These are phyloP conservation scores for Funneliformis caledonium DNA, from an alignment of 371 early-diverging fungal genomes.

Conservation along the genomic window DNA sequence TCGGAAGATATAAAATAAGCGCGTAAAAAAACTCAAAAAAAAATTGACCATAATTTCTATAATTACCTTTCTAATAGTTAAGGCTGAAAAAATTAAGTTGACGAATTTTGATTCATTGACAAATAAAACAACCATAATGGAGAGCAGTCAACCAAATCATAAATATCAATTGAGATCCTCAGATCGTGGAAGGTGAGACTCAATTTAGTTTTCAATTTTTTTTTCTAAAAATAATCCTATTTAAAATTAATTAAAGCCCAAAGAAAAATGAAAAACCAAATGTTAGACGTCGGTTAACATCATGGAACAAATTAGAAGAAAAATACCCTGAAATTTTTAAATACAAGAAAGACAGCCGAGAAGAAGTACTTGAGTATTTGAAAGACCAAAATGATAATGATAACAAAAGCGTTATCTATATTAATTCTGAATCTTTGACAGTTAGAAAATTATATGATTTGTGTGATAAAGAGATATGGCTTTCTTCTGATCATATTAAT, in stretches of 20 bases:
- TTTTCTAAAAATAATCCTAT: too few relatives aligned
- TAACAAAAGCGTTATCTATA: neutral
- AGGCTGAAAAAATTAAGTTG: too few relatives aligned
- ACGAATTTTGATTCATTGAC: too few relatives aligned
- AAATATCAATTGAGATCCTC: neutral
- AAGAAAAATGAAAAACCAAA: neutral
- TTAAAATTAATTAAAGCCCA: too few relatives aligned
- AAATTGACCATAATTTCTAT: too few relatives aligned
- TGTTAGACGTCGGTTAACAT: too few relatives aligned
- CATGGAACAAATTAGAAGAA: neutral
- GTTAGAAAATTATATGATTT: neutral
- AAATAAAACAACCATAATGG: too few relatives aligned
- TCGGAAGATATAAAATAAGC: too few relatives aligned
- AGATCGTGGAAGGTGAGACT: neutral
- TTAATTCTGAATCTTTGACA: conserved; percentile 9
- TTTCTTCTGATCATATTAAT: conserved; percentile 35
- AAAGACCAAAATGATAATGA: neutral
- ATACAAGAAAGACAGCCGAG: neutral
- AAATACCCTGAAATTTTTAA: neutral
- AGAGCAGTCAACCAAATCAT: too few relatives aligned
- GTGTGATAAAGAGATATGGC: neutral
- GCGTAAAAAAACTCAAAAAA: too few relatives aligned
- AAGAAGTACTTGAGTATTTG: neutral
- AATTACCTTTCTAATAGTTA: too few relatives aligned
- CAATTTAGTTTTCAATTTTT: too few relatives aligned